Evolutionary conservation across 768 basidiomycete genomes (phyloP).

Genomic region (Mycena galericulata): DNA sequence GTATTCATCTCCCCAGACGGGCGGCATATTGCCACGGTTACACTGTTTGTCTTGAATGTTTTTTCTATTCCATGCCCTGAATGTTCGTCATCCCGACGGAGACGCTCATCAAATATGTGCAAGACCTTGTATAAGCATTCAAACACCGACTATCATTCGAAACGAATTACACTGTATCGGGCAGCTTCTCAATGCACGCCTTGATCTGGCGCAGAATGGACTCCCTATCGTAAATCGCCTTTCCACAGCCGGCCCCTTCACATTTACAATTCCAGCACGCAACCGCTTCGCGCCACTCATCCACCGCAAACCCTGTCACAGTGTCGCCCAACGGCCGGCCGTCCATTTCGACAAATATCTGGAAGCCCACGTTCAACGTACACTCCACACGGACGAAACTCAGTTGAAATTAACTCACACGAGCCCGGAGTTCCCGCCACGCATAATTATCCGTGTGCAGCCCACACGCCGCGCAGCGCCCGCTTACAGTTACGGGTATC

Average conservation of each 20-base stretch:
- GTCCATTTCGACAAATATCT: slow-evolving; percentile 58
- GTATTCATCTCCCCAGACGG: slow-evolving; percentile 16
- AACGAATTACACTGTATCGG: slow-evolving; percentile 18
- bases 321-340: slow-evolving; percentile 58
- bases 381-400: neutral
- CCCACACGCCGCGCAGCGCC: slow-evolving; percentile 24
- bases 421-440: slow-evolving; percentile 31
- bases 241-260: slow-evolving; percentile 5
- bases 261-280: slow-evolving; percentile 56
- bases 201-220: slow-evolving; percentile 17
- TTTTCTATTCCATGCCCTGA: neutral
- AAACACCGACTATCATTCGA: neutral
- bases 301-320: slow-evolving; percentile 49
- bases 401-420: slow-evolving; percentile 14
- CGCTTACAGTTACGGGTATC: neutral
- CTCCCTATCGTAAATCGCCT: slow-evolving; percentile 20
- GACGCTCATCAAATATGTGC: neutral
- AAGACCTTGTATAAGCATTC: neutral
- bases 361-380: neutral
- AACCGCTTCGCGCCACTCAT: slow-evolving; percentile 57
- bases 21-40: neutral
- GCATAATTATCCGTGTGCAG: neutral
- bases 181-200: slow-evolving; percentile 16
- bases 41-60: neutral
- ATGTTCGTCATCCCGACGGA: slow-evolving; percentile 3